Evolutionary conservation across 768 basidiomycete genomes (phyloP).

Genomic region (Collybiopsis luxurians): DNA sequence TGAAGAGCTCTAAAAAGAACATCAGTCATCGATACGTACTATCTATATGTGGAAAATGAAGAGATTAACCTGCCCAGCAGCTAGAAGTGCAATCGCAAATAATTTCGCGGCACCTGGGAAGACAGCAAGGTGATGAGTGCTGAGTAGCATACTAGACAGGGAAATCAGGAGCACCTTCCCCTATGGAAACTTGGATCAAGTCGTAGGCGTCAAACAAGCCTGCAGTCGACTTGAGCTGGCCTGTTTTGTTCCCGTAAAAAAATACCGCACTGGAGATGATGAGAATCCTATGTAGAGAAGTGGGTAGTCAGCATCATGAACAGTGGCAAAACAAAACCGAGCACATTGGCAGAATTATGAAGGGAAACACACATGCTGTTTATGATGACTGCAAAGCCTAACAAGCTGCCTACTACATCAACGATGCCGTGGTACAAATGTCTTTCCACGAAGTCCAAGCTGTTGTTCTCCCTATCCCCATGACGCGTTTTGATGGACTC

Average conservation of each 20-base stretch:
- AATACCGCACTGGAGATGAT: slow-evolving; percentile 84
- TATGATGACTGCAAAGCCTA: slow-evolving; percentile 86
- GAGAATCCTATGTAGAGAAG: slow-evolving; percentile 47
- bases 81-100: slow-evolving; percentile 84
- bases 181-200: slow-evolving; percentile 65
- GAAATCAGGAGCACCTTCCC: slow-evolving; percentile 47
- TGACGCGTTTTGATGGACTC: slow-evolving; percentile 39
- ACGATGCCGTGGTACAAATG: slow-evolving; percentile 66
- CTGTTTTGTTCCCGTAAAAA: slow-evolving; percentile 41
- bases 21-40: not conserved
- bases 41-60: not conserved
- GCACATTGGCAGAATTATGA: not conserved
- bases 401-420: slow-evolving; percentile 65
- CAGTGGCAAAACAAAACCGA: not conserved
- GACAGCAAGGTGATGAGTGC: not conserved
- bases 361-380: slow-evolving; percentile 67
- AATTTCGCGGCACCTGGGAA: slow-evolving; percentile 71
- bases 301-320: slow-evolving; percentile 1
- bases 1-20: slow-evolving; percentile 57
- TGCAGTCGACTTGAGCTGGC: slow-evolving; percentile 42
- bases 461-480: slow-evolving; percentile 54
- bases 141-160: not conserved
- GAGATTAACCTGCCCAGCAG: slow-evolving; percentile 65
- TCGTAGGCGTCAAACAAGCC: slow-evolving; percentile 84
- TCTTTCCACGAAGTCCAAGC: slow-evolving; percentile 50